Evolutionary conservation across 106 monocot genomes (phyloP).

Genomic region (Posidonia australis): DNA sequence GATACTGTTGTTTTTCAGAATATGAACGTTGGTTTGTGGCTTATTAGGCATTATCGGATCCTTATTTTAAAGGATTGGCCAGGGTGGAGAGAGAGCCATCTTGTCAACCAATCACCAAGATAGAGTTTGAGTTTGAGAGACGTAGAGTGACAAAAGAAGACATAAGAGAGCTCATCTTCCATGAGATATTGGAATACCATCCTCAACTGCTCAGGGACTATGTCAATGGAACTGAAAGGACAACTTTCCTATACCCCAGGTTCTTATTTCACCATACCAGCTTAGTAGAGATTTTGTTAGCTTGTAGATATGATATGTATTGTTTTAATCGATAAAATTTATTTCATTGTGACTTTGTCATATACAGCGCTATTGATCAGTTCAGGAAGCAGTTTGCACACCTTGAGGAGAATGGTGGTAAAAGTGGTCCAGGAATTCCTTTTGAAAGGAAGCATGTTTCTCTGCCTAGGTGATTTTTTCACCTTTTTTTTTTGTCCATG

Average conservation of each 20-base stretch:
- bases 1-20: too few relatives aligned
- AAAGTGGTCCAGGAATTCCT: slow-evolving; percentile 42
- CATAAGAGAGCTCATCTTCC: slow-evolving; percentile 78
- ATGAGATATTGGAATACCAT: slow-evolving; percentile 90
- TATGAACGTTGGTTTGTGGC: not conserved
- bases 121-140: slow-evolving; percentile 95
- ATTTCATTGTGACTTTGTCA: not conserved
- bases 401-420: slow-evolving; percentile 85
- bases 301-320: too few relatives aligned
- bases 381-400: slow-evolving; percentile 79
- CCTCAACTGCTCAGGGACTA: slow-evolving; percentile 83
- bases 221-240: slow-evolving; percentile 52
- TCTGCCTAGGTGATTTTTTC: slow-evolving; percentile 78
- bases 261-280: slow-evolving; percentile 4
- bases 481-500: too few relatives aligned
- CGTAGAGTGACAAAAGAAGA: slow-evolving; percentile 79
- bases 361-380: slow-evolving; percentile 77
- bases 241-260: slow-evolving; percentile 85
- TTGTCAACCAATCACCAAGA: slow-evolving; percentile 74
- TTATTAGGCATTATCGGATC: slow-evolving; percentile 69
- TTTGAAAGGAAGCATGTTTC: slow-evolving; percentile 87
- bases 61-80: slow-evolving; percentile 76
- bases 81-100: slow-evolving; percentile 89
- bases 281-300: too few relatives aligned
- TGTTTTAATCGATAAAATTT: too few relatives aligned